phyloP scores from a whole-genome alignment of 345 rosid species.

The Eucalyptus lansdowneana region DNA sequence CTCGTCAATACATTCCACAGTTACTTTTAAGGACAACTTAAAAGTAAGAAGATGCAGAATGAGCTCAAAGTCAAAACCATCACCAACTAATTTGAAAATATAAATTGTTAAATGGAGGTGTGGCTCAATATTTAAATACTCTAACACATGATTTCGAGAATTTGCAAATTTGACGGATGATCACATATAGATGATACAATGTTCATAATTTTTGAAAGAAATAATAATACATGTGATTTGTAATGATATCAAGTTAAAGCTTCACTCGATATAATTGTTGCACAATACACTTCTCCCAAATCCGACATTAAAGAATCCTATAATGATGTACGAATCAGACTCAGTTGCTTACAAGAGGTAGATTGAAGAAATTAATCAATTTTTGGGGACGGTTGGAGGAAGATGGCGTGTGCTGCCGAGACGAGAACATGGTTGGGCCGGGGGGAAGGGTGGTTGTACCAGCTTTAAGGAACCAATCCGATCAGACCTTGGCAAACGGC shows the following conservation, averaged over 20 bases:
- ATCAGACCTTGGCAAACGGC: not conserved
- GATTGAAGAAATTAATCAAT: not conserved
- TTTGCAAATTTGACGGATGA: not conserved
- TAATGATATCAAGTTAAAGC: not conserved
- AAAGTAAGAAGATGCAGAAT: not conserved
- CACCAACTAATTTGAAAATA: not conserved
- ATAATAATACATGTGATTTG: not conserved
- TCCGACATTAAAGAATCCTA: not conserved
- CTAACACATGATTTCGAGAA: not conserved
- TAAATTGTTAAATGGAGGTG: not conserved
- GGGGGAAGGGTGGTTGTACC: not conserved
- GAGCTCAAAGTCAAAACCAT: no score
- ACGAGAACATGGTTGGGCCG: not conserved
- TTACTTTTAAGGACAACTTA: not conserved
- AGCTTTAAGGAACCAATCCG: not conserved
- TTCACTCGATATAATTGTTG: not conserved
- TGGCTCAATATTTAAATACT: not conserved
- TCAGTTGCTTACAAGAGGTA: not conserved
- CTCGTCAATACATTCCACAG: not conserved
- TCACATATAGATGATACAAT: not conserved
- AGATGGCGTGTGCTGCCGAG: not conserved
- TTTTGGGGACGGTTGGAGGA: not conserved
- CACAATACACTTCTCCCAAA: not conserved
- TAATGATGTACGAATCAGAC: not conserved
- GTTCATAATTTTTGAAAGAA: not conserved